These are phyloP conservation scores for Leucocoprinus birnbaumii DNA, from an alignment of 768 basidiomycete species.

Conservation along the genomic window DNA sequence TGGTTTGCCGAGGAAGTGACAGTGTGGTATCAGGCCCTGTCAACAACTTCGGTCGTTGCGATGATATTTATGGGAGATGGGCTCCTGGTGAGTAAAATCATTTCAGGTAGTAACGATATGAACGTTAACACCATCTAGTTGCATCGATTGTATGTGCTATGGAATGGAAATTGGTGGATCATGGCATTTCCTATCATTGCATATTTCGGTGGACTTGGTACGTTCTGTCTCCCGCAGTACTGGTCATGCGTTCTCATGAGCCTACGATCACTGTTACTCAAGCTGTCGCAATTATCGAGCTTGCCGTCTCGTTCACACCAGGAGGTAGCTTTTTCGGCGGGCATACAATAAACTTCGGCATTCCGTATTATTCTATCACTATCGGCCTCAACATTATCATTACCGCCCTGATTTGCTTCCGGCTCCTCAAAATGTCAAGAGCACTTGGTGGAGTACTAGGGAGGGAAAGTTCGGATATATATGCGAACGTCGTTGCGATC, in stretches of 20 bases:
- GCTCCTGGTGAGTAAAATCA: conserved; percentile 20
- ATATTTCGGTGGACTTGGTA: conserved; percentile 26
- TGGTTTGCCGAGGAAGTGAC: conserved; percentile 24
- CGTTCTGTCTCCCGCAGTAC: conserved; percentile 5
- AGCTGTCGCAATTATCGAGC: conserved; percentile 39
- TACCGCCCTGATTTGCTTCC: conserved; percentile 33
- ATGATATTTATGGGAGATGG: conserved; percentile 31
- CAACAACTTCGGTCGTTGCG: conserved; percentile 22
- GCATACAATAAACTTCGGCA: conserved; percentile 32
- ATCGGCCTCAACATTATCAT: conserved; percentile 39
- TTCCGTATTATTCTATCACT: conserved; percentile 37
- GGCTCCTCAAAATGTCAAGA: conserved; percentile 26
- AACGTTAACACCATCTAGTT: conserved; percentile 16
- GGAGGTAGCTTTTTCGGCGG: conserved; percentile 37
- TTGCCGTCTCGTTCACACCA: conserved; percentile 34
- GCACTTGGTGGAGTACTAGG: conserved; percentile 24
- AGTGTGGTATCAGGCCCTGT: conserved; percentile 28
- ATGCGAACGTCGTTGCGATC: conserved; percentile 35
- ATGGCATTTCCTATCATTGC: conserved; percentile 22
- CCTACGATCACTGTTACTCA: neutral
- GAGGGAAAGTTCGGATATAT: conserved; percentile 28
- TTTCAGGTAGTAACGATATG: neutral
- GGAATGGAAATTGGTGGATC: conserved; percentile 20
- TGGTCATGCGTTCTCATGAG: neutral
- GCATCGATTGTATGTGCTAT: conserved; percentile 27